Evolutionary conservation across 768 basidiomycete genomes (phyloP).

Genomic region (Leccinum pellstonianum): DNA sequence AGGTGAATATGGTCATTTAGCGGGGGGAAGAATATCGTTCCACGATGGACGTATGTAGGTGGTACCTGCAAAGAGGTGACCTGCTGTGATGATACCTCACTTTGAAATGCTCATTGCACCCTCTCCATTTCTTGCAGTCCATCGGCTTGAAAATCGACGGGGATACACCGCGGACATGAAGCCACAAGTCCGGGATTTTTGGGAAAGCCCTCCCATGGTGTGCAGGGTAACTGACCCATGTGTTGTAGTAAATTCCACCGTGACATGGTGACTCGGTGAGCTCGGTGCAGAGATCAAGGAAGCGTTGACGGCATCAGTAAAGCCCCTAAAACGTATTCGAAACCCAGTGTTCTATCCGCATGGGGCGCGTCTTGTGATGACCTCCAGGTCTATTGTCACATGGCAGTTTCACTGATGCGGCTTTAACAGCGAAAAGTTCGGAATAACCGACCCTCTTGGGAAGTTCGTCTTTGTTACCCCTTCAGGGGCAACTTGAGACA

Average conservation of each 20-base stretch:
- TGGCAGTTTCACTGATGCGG: neutral
- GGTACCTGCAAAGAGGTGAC: constrained; percentile 19
- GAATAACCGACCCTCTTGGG: constrained; percentile 30
- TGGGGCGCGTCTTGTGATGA: constrained; percentile 42
- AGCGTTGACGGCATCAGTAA: neutral
- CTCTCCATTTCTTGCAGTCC: constrained; percentile 4
- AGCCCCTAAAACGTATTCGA: too few species aligned
- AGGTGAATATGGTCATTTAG: constrained; percentile 14
- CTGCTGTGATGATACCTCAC: neutral
- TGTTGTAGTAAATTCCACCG: constrained; percentile 35
- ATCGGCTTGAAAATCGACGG: constrained; percentile 1
- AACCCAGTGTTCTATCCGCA: too few species aligned
- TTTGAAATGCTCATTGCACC: neutral
- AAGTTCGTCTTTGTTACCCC: constrained; percentile 19
- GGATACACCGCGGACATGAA: constrained; percentile 23
- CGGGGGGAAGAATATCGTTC: constrained; percentile 14
- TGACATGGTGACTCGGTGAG: neutral
- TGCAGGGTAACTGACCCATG: neutral
- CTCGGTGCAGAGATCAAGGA: constrained; percentile 1
- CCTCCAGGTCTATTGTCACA: neutral
- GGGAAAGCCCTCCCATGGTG: neutral
- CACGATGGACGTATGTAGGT: constrained; percentile 14
- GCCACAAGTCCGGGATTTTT: constrained; percentile 3
- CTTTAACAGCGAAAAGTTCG: constrained; percentile 13
- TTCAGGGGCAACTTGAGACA: constrained; percentile 19